These are phyloP conservation scores for Carex arenaria DNA, from an alignment of 202 grass and related monocot genomes.

Conservation along the genomic window DNA sequence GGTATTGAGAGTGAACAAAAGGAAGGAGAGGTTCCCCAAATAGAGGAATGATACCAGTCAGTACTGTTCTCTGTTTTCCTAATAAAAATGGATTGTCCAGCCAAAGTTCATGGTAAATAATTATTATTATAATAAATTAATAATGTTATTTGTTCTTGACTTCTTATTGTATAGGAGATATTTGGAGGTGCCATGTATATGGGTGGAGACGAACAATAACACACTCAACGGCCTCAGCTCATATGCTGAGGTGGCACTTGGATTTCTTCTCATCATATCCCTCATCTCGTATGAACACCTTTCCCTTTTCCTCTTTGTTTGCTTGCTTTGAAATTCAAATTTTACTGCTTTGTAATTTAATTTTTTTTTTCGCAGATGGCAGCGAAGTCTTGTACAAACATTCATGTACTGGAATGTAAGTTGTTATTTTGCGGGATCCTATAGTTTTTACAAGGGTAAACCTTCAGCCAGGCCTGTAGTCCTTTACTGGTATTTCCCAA, in stretches of 20 bases:
- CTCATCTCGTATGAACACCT: conserved; percentile 69
- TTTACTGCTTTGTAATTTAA: not conserved
- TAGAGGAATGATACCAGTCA: not conserved
- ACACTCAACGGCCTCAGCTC: conserved; percentile 62
- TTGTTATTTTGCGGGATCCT: conserved; percentile 16
- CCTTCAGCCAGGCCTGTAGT: not conserved
- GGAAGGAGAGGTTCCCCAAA: not conserved
- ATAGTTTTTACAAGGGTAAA: not conserved
- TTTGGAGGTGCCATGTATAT: conserved; percentile 82
- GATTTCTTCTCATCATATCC: conserved; percentile 93
- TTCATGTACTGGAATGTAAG: conserved; percentile 95
- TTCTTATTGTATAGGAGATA: conserved; percentile 55
- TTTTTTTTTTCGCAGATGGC: conserved; percentile 49
- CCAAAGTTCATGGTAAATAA: not conserved
- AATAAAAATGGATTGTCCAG: conserved; percentile 2
- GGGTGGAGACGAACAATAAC: conserved; percentile 74
- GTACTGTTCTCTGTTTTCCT: not conserved
- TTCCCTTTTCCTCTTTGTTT: conserved; percentile 1
- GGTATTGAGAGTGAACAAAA: not conserved
- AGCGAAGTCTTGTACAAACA: conserved; percentile 80
- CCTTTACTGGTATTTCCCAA: not conserved
- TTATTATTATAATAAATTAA: not conserved
- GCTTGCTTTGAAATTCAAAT: not conserved
- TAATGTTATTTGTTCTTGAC: conserved; percentile 26
- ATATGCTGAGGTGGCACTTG: conserved; percentile 76